These are phyloP conservation scores for Trypanosomatidae sp. DNA, from an alignment of 208 protist genomes.

Conservation along the genomic window DNA sequence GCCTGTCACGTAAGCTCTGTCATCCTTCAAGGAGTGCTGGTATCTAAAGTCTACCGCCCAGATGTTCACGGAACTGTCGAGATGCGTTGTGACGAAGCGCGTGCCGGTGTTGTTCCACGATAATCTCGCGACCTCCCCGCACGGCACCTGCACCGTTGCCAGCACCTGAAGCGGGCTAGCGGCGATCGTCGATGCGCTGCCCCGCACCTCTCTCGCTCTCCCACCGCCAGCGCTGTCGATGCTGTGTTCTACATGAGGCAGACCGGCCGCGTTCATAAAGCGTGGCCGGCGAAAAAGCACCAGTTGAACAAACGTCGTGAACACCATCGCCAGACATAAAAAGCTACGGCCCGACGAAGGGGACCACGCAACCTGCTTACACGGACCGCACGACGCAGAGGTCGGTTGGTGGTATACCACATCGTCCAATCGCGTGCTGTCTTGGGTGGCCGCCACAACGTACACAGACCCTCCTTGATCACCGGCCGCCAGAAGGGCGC, in stretches of 20 bases:
- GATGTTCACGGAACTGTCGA: slow-evolving; percentile 64
- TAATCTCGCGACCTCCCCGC: slow-evolving; percentile 62
- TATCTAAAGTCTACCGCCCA: slow-evolving; percentile 68
- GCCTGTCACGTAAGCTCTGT: neutral
- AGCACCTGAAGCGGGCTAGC: slow-evolving; percentile 40
- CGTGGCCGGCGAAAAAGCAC: slow-evolving; percentile 67
- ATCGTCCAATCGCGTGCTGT: slow-evolving; percentile 32
- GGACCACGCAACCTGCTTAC: slow-evolving; percentile 69
- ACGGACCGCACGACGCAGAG: slow-evolving; percentile 8
- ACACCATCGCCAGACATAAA: slow-evolving; percentile 64
- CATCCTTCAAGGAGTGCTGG: slow-evolving; percentile 11
- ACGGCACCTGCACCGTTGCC: slow-evolving; percentile 35
- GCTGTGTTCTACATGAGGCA: slow-evolving; percentile 19
- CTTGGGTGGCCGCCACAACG: slow-evolving; percentile 47
- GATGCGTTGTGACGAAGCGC: slow-evolving; percentile 79
- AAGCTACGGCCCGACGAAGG: slow-evolving; percentile 81
- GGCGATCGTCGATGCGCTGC: neutral
- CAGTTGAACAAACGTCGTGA: slow-evolving; percentile 41
- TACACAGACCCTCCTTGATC: slow-evolving; percentile 46
- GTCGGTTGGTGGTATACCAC: slow-evolving; percentile 28
- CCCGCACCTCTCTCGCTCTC: no score
- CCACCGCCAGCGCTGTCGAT: neutral
- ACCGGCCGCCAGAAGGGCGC: slow-evolving; percentile 61
- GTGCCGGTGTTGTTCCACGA: slow-evolving; percentile 84
- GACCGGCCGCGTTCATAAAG: slow-evolving; percentile 26